Percentiles rank a stretch among this genome's conserved stretches.
Conservation (phyloP, 768 basidiomycete species). For the Boletus tylopilopsis region DNA sequence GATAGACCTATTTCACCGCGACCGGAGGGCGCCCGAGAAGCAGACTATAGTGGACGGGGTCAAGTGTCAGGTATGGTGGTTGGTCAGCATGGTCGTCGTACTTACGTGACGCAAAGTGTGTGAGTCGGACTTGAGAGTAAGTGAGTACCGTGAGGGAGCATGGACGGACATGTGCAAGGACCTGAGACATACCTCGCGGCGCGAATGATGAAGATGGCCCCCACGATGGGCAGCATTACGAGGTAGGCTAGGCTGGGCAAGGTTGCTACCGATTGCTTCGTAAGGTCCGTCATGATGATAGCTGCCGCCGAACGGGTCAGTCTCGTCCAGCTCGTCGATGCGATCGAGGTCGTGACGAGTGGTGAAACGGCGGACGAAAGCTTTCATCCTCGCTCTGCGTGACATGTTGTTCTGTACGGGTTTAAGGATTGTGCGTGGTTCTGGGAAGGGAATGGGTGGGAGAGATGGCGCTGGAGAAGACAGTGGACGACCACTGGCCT, state of each 20-base stretch:
- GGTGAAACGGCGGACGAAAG: conserved; percentile 27
- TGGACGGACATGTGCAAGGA: neutral
- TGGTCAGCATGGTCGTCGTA: neutral
- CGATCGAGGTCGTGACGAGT: conserved; percentile 46
- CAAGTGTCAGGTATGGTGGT: conserved; percentile 6
- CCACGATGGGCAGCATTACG: conserved; percentile 1
- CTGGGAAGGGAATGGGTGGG: neutral
- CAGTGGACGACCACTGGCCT: too few species aligned
- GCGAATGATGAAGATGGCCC: conserved; percentile 1
- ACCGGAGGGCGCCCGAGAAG: neutral
- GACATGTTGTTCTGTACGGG: neutral
- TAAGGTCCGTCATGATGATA: conserved; percentile 77
- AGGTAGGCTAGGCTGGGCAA: conserved; percentile 9
- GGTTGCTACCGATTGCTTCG: conserved; percentile 47
- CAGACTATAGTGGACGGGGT: conserved; percentile 11
- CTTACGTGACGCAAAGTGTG: conserved; percentile 19
- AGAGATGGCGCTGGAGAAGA: too few species aligned
- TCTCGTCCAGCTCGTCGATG: conserved; percentile 78
- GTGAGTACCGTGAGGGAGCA: conserved; percentile 5
- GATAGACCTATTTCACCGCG: conserved; percentile 34
- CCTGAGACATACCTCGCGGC: conserved; percentile 23
- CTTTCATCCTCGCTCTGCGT: conserved; percentile 23
- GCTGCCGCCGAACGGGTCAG: conserved; percentile 59
- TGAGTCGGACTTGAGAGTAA: conserved; percentile 13
- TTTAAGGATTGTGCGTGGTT: neutral